Evolutionary conservation across 352 stramenopile species (phyloP).

Genomic region (Blastocystis sp.): DNA sequence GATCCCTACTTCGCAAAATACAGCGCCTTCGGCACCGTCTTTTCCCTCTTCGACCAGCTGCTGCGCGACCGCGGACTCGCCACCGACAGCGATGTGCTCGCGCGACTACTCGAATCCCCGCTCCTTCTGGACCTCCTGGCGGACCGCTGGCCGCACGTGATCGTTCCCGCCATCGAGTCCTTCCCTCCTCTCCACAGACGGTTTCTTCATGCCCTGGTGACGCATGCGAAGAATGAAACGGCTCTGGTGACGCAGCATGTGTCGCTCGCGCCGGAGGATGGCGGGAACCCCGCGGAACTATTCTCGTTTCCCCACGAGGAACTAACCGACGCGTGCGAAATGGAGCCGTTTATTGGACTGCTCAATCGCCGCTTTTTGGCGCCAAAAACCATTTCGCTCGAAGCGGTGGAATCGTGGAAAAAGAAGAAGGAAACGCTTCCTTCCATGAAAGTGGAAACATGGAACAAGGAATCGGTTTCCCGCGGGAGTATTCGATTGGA

Average conservation of each 20-base stretch:
- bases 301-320: no score
- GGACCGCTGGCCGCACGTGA: neutral
- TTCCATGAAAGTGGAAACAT: no score
- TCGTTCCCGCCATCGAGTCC: neutral
- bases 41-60: constrained; percentile 7
- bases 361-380: no score
- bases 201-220: neutral
- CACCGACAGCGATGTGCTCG: neutral
- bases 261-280: neutral
- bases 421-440: no score
- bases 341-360: no score
- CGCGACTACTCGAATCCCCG: neutral
- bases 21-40: neutral
- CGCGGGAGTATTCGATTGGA: no score
- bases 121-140: neutral
- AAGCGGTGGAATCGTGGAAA: no score
- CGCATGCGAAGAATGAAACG: neutral
- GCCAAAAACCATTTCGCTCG: no score
- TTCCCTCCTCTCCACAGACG: constrained; percentile 1
- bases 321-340: no score
- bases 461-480: no score
- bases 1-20: constrained; percentile 1
- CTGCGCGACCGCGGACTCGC: neutral
- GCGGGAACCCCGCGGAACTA: neutral
- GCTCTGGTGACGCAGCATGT: constrained; percentile 22